Conservation (phyloP, 1,139 yeast genomes). For the Sugiyamaella novakii region DNA sequence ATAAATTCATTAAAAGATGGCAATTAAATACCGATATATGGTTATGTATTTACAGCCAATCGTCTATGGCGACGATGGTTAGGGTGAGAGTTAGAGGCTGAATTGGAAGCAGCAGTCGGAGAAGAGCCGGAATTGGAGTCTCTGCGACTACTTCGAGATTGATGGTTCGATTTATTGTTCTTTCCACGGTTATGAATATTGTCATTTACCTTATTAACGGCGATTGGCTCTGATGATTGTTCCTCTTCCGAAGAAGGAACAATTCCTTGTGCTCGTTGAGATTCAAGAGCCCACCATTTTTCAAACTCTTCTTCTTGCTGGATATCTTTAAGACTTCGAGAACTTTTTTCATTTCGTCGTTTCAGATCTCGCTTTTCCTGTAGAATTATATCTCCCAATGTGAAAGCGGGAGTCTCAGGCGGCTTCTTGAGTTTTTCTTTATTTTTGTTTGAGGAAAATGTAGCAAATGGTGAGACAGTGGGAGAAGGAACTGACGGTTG, state of each 20-base stretch:
- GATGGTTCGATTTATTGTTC: slow-evolving; percentile 11
- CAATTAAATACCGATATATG: background rate
- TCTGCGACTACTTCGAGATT: background rate
- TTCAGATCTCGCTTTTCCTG: slow-evolving; percentile 55
- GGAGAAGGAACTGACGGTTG: slow-evolving; percentile 3
- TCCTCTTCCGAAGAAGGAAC: slow-evolving; percentile 4
- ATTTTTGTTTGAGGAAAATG: slow-evolving; percentile 19
- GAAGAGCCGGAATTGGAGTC: background rate
- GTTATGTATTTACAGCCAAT: slow-evolving; percentile 21
- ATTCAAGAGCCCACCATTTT: slow-evolving; percentile 78
- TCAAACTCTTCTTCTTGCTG: slow-evolving; percentile 81
- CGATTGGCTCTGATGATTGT: background rate
- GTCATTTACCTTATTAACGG: background rate
- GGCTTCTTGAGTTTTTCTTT: slow-evolving; percentile 4
- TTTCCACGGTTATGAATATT: background rate
- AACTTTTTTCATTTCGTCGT: slow-evolving; percentile 40
- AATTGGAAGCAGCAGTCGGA: background rate
- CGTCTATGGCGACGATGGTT: slow-evolving; percentile 19
- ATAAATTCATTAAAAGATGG: slow-evolving; percentile 9
- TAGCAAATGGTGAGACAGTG: slow-evolving; percentile 25
- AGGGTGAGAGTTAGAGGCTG: no score
- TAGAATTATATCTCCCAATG: slow-evolving; percentile 46
- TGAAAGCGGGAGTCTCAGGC: slow-evolving; percentile 19
- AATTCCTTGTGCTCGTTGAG: slow-evolving; percentile 26
- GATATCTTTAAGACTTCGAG: slow-evolving; percentile 61